phyloP scores from a whole-genome alignment of 192 early-diverging fungal species.

The Coemansia sp. region DNA sequence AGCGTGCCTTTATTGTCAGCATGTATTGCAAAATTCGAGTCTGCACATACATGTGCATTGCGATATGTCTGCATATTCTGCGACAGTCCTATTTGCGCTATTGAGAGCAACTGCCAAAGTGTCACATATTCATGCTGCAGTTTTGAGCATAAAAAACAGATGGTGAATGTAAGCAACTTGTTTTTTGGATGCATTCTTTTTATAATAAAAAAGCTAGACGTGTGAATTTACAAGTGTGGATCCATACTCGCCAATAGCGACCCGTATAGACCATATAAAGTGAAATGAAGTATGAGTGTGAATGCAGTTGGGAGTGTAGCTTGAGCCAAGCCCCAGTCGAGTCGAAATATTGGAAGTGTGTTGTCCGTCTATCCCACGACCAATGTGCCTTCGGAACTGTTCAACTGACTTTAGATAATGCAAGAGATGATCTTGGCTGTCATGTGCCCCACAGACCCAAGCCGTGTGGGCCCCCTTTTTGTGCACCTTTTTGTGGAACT shows the following conservation, averaged over 20 bases:
- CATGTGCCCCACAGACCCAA: too few relatives aligned
- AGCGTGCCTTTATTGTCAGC: not conserved
- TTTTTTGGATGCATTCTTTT: not conserved
- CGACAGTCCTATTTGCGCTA: not conserved
- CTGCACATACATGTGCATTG: not conserved
- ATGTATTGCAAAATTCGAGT: not conserved
- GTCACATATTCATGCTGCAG: not conserved
- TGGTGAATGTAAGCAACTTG: not conserved
- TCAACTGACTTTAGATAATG: too few relatives aligned
- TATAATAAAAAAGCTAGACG: not conserved
- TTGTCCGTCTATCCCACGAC: too few relatives aligned
- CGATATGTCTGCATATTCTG: not conserved
- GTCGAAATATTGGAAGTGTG: too few relatives aligned
- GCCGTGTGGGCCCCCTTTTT: not conserved
- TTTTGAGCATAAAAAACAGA: not conserved
- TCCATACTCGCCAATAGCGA: too few relatives aligned
- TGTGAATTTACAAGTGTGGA: not conserved
- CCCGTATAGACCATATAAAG: too few relatives aligned
- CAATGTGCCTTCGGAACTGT: too few relatives aligned
- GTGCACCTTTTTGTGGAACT: not conserved
- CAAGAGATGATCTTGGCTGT: too few relatives aligned
- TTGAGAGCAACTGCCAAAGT: not conserved
- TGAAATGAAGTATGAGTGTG: too few relatives aligned
- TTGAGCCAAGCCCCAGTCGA: too few relatives aligned
- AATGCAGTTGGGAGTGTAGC: too few relatives aligned